Evolutionary conservation across 768 basidiomycete genomes (phyloP).

Genomic region (Tylopilus vinaceipallidus): DNA sequence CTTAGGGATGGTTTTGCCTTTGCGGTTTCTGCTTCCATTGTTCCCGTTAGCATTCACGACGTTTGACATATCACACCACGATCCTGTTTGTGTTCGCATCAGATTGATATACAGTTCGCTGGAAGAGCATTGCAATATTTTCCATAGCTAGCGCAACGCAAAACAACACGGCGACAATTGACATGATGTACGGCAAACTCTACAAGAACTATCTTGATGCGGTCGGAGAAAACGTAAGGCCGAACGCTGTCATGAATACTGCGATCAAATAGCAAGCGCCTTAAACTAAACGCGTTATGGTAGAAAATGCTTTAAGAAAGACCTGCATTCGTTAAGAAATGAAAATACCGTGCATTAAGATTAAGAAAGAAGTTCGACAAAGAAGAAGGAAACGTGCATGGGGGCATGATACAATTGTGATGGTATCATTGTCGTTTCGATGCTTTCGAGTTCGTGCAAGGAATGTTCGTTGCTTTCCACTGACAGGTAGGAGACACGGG

Average conservation of each 20-base stretch:
- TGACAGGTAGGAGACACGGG: conserved; percentile 11
- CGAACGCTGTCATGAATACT: conserved; percentile 1
- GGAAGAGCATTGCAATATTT: conserved; percentile 11
- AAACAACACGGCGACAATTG: conserved; percentile 24
- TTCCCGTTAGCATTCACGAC: no score
- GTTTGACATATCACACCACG: no score
- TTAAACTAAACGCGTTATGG: conserved; percentile 14
- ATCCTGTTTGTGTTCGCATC: background rate
- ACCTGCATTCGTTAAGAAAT: background rate
- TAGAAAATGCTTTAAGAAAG: background rate
- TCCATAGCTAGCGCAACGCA: conserved; percentile 26
- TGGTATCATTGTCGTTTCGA: conserved; percentile 27
- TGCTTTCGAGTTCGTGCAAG: conserved; percentile 29
- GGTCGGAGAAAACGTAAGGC: background rate
- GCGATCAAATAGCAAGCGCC: conserved; percentile 9
- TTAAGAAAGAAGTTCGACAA: conserved; percentile 4
- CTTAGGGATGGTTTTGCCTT: conserved; percentile 25
- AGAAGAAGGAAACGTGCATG: conserved; percentile 14
- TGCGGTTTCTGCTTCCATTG: no score
- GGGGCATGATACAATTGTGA: conserved; percentile 24
- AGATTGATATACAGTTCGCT: background rate
- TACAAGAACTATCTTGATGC: conserved; percentile 14
- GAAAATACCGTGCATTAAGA: conserved; percentile 3
- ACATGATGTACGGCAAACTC: conserved; percentile 18
- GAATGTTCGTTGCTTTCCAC: conserved; percentile 17